A percentile compares a stretch with the other conserved stretches of the same genome.
Conservation (phyloP, 2,329 filamentous ascomycete species). For the Polychaeton citri region DNA sequence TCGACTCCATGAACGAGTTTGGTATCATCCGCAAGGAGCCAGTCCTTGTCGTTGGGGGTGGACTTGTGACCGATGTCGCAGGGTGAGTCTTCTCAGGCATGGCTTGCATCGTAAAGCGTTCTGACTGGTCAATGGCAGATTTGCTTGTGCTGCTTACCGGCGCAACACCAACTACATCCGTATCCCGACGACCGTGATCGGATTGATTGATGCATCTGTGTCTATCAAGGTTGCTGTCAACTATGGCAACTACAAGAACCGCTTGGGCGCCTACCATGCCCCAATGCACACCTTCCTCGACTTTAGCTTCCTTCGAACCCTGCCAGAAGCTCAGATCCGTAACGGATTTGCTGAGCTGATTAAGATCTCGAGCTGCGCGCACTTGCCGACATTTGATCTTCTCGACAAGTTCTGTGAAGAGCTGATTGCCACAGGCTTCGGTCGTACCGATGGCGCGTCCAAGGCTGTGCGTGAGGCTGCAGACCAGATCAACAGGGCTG, state of each 20-base stretch:
- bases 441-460: conserved; percentile 43
- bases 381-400: conserved; percentile 51
- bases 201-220: conserved; percentile 61
- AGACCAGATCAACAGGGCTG: conserved; percentile 54
- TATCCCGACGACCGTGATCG: conserved; percentile 61
- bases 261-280: conserved; percentile 59
- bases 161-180: conserved; percentile 63
- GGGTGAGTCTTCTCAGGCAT: conserved; percentile 43
- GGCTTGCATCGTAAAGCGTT: conserved; percentile 36
- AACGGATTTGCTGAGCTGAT: conserved; percentile 65
- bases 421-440: conserved; percentile 52
- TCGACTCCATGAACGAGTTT: conserved; percentile 62
- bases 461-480: conserved; percentile 46
- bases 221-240: conserved; percentile 70
- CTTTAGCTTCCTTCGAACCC: conserved; percentile 56
- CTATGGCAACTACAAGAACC: conserved; percentile 64
- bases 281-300: conserved; percentile 61
- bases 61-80: conserved; percentile 60
- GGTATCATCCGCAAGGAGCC: conserved; percentile 43
- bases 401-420: conserved; percentile 58
- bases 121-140: conserved; percentile 37
- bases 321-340: conserved; percentile 54
- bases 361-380: conserved; percentile 61
- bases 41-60: conserved; percentile 53
- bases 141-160: conserved; percentile 58